Base-by-base conservation (phyloP, 257 asterid species). In the Solanum gracilifrons region DNA sequence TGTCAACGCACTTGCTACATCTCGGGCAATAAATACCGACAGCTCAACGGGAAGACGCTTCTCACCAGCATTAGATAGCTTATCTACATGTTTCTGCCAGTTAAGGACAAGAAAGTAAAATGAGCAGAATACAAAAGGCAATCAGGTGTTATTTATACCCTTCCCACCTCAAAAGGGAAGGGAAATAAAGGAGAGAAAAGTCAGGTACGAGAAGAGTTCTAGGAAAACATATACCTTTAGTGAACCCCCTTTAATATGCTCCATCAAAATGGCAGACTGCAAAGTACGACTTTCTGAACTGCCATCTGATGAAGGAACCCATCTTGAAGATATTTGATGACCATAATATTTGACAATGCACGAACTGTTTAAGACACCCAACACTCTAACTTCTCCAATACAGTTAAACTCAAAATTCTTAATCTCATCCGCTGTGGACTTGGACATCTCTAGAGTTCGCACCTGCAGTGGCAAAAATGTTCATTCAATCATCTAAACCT, bases 161-260 rank as follows among this genome's bases (percentile, higher is more conserved):
- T 64, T 64, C 18, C 72, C 8, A n/a, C 31, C 16, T 1, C 25
- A 32, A 32, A 31, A 72, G 41, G 25, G 2, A 68, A 72, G 4
- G 25, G 77, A 18, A 72, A 37, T 11, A 75, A 75, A 12, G 58
- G n/a, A 36, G 82, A 36, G 55, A 29, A 29, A 75, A 66, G 84
- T 72, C n/a, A 32, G 15, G 25, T 55, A 12, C n/a, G 41, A 11
- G 25, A 68, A 25, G 69, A 66, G 20, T 39, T 31, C 79, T 85
- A 29, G 46, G 82, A 89, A 84, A 84, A 90, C n/a, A 16, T 55
- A 87, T 86, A 96, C 99, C 98, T 87, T 95, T 68, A 96, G 87
- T 83, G 99, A 96, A 85, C 99, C 99, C 92, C 99, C 99, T 91
- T 94, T 89, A 25, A 97, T 88, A 89, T 94, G 91, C 90, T 97